Evolutionary conservation across 2,329 filamentous ascomycete species (phyloP).

Genomic region (Fusarium protoensiforme): DNA sequence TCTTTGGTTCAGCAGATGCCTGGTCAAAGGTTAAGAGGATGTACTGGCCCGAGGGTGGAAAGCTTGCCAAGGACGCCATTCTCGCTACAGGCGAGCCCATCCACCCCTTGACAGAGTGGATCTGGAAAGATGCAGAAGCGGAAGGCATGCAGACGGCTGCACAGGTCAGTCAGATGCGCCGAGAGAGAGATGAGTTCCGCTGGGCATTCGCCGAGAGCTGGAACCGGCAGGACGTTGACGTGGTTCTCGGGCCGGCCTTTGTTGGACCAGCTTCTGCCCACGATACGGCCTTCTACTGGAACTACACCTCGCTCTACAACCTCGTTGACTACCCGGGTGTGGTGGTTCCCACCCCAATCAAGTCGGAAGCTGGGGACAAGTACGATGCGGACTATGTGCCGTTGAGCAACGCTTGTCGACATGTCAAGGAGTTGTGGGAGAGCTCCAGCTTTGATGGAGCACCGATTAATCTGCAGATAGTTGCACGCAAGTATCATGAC

Average conservation of each 20-base stretch:
- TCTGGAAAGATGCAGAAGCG: slow-evolving; percentile 44
- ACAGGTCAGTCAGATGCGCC: slow-evolving; percentile 17
- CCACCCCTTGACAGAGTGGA: slow-evolving; percentile 57
- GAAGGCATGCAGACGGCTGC: slow-evolving; percentile 31
- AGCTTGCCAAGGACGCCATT: slow-evolving; percentile 46
- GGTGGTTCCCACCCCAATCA: slow-evolving; percentile 39
- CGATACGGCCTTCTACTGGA: not conserved
- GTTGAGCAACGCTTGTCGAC: slow-evolving; percentile 44
- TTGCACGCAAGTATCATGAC: slow-evolving; percentile 49
- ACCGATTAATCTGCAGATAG: slow-evolving; percentile 48
- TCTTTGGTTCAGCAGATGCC: slow-evolving; percentile 45
- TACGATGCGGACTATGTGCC: slow-evolving; percentile 38
- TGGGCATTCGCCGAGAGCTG: slow-evolving; percentile 48
- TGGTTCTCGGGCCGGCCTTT: not conserved
- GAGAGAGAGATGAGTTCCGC: slow-evolving; percentile 46
- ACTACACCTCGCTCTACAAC: not conserved
- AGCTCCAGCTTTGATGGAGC: slow-evolving; percentile 47
- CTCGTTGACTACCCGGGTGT: slow-evolving; percentile 51
- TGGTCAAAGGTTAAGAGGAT: slow-evolving; percentile 49
- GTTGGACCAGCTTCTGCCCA: slow-evolving; percentile 38
- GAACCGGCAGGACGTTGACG: slow-evolving; percentile 15
- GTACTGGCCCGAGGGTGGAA: slow-evolving; percentile 60
- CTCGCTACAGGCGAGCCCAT: slow-evolving; percentile 54
- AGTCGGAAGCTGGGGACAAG: slow-evolving; percentile 42
- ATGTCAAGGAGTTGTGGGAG: slow-evolving; percentile 48